phyloP scores from a whole-genome alignment of 768 basidiomycete genomes.

The Hericium alpestre region DNA sequence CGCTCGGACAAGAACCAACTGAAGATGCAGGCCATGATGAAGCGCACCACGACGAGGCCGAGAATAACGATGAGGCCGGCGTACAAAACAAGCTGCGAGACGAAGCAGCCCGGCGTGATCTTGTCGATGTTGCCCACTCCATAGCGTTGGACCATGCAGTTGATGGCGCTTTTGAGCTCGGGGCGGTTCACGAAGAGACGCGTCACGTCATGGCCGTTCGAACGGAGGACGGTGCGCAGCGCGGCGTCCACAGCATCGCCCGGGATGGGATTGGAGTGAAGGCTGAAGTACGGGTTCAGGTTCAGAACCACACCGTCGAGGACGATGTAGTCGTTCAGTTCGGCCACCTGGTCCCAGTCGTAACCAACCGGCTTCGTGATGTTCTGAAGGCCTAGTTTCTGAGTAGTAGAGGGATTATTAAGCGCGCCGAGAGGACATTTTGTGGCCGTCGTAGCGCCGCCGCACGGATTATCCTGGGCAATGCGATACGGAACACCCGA shows the following conservation, averaged over 20 bases:
- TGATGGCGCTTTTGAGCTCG: slow-evolving; percentile 55
- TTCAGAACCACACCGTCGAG: slow-evolving; percentile 93
- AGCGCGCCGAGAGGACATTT: slow-evolving; percentile 62
- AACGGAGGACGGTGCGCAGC: slow-evolving; percentile 61
- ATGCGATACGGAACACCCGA: slow-evolving; percentile 47
- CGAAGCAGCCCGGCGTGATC: slow-evolving; percentile 90
- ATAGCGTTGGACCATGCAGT: slow-evolving; percentile 79
- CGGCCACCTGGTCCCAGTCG: slow-evolving; percentile 79
- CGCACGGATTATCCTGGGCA: slow-evolving; percentile 70
- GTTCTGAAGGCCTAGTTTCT: slow-evolving; percentile 50
- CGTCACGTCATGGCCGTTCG: slow-evolving; percentile 81
- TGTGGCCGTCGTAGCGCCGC: slow-evolving; percentile 23
- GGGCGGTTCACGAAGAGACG: slow-evolving; percentile 70
- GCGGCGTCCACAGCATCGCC: slow-evolving; percentile 74
- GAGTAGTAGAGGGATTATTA: slow-evolving; percentile 44
- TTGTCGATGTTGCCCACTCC: slow-evolving; percentile 94
- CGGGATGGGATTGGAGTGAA: slow-evolving; percentile 57
- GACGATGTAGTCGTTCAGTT: slow-evolving; percentile 68
- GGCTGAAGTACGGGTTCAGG: slow-evolving; percentile 72
- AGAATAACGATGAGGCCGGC: slow-evolving; percentile 86
- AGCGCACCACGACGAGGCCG: slow-evolving; percentile 81
- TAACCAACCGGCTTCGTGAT: slow-evolving; percentile 73
- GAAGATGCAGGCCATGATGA: slow-evolving; percentile 93
- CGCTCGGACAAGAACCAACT: slow-evolving; percentile 88
- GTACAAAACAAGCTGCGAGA: slow-evolving; percentile 82